phyloP scores from a whole-genome alignment of 495 filamentous ascomycete genomes.

The Penicillium turbatum region DNA sequence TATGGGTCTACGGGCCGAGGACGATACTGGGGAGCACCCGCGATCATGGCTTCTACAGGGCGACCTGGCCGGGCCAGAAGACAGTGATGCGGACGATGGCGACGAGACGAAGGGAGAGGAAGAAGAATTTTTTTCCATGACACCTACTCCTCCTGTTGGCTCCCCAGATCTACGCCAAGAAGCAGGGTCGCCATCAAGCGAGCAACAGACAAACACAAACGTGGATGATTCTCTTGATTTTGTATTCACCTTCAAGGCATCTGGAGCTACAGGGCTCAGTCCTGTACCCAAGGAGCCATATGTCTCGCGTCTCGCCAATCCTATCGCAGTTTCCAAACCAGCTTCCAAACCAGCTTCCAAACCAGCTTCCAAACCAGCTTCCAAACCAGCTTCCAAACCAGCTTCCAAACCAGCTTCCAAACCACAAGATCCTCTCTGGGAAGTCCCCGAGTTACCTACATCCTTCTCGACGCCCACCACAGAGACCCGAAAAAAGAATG shows the following conservation, averaged over 20 bases:
- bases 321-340: conserved; percentile 2
- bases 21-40: conserved; percentile 36
- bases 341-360: neutral
- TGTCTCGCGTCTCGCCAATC: neutral
- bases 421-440: conserved; percentile 29
- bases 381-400: conserved; percentile 7
- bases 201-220: conserved; percentile 15
- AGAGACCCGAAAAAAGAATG: conserved; percentile 16
- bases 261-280: neutral
- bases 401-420: neutral
- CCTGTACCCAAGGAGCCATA: neutral
- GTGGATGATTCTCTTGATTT: conserved; percentile 25
- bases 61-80: conserved; percentile 4
- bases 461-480: conserved; percentile 35
- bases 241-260: conserved; percentile 14
- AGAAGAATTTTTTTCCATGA: conserved; percentile 2
- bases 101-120: conserved; percentile 3
- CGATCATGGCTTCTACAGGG: conserved; percentile 17
- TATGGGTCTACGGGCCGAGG: conserved; percentile 49
- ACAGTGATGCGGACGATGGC: conserved; percentile 2
- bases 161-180: neutral
- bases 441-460: conserved; percentile 37
- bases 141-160: neutral
- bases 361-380: too few species aligned
- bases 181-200: neutral